Percentiles rank a stretch among this genome's conserved stretches.
phyloP scores from a whole-genome alignment of 208 protist genomes.

The Blechomonas ayalai region DNA sequence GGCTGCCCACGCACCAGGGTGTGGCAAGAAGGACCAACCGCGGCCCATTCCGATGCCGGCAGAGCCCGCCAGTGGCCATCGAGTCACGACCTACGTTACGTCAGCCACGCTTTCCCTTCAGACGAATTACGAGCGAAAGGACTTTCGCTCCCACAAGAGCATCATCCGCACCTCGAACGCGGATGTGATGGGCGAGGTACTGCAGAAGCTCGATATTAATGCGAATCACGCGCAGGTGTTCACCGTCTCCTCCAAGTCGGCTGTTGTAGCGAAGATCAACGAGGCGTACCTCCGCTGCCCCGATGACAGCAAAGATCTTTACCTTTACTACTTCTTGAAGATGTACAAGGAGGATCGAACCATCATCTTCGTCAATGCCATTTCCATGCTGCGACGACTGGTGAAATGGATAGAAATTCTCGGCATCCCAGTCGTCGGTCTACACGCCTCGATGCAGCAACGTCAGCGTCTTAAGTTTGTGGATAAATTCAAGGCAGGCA shows the following conservation, averaged over 20 bases:
- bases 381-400: conserved; percentile 91
- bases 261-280: conserved; percentile 73
- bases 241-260: conserved; percentile 55
- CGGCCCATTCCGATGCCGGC: conserved; percentile 76
- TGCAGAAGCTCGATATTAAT: conserved; percentile 71
- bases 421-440: conserved; percentile 58
- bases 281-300: conserved; percentile 91
- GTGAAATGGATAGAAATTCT: conserved; percentile 88
- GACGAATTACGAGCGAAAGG: conserved; percentile 78
- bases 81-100: conserved; percentile 77
- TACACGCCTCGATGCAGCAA: conserved; percentile 97
- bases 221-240: conserved; percentile 74
- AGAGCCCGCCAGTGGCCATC: conserved; percentile 43
- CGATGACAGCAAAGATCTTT: conserved; percentile 92
- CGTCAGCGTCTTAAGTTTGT: conserved; percentile 96
- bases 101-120: conserved; percentile 90
- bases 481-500: conserved; percentile 84
- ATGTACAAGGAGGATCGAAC: conserved; percentile 79
- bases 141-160: conserved; percentile 62
- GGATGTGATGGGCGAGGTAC: conserved; percentile 62
- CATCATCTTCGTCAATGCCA: conserved; percentile 93
- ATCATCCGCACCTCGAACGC: conserved; percentile 76
- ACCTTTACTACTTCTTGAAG: conserved; percentile 94
- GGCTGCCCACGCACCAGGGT: neutral
- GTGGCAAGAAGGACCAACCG: conserved; percentile 46